Conservation (phyloP, 1,284 basidiomycete species). For the Ceraceosorus bombacis region DNA sequence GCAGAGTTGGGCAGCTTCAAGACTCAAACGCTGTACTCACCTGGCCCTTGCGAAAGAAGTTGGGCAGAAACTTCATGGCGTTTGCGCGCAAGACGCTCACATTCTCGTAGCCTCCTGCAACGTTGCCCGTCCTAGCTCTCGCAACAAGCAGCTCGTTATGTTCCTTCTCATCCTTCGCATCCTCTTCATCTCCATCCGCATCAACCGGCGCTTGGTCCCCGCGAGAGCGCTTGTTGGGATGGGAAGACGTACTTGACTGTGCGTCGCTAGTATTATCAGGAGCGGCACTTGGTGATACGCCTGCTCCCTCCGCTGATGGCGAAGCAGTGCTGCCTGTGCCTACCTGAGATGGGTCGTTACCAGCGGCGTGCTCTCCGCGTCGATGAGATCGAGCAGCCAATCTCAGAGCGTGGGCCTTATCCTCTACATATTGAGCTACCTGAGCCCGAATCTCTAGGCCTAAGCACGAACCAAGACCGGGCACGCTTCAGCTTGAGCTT, state of each 20-base stretch:
- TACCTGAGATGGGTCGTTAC: no score
- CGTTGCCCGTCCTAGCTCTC: conserved; percentile 29
- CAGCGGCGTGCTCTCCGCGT: no score
- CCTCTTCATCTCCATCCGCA: conserved; percentile 7
- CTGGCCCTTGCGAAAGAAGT: conserved; percentile 87
- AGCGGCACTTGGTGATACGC: no score
- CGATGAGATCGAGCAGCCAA: conserved; percentile 26
- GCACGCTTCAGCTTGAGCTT: no score
- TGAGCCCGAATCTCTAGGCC: conserved; percentile 93
- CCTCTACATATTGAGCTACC: conserved; percentile 91
- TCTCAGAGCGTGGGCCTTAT: conserved; percentile 82
- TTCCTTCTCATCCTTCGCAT: conserved; percentile 25
- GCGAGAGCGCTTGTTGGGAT: no score
- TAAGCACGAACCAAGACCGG: no score
- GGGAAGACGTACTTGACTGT: no score
- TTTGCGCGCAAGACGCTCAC: conserved; percentile 91
- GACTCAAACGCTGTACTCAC: conserved; percentile 49
- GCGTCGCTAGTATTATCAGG: no score
- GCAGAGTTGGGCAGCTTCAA: neutral
- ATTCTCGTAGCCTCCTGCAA: conserved; percentile 66
- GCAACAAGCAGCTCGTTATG: conserved; percentile 28
- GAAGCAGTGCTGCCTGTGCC: neutral
- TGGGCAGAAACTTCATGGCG: conserved; percentile 97
- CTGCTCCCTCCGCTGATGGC: neutral
- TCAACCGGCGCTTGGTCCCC: neutral